A percentile compares a stretch with the other conserved stretches of the same genome.
Evolutionary conservation across 768 basidiomycete genomes (phyloP).

Genomic region (Ramaria rubella): DNA sequence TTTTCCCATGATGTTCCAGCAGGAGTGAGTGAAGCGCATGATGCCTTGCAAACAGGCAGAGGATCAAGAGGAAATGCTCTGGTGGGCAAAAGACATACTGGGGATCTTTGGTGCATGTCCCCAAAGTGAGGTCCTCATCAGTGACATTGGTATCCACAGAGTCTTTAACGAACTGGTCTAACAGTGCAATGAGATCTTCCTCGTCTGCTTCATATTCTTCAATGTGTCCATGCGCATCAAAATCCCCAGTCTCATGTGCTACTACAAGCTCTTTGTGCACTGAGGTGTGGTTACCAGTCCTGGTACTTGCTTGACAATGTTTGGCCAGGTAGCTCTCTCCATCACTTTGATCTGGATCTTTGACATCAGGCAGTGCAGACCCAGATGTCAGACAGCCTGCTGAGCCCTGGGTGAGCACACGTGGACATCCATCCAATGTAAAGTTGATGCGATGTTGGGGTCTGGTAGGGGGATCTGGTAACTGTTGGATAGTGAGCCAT

Average conservation of each 20-base stretch:
- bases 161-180: constrained; percentile 16
- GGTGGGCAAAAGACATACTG: constrained; percentile 25
- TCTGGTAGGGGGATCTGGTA: background rate
- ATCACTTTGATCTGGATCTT: background rate
- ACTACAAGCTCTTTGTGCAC: background rate
- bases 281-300: background rate
- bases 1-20: constrained; percentile 16
- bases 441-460: background rate
- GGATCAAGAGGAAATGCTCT: constrained; percentile 19
- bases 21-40: constrained; percentile 25
- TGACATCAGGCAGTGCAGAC: background rate
- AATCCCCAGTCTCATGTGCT: constrained; percentile 5
- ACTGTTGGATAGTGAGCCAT: background rate
- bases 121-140: background rate
- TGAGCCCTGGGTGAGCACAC: no score
- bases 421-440: background rate
- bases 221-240: background rate
- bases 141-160: background rate
- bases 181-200: constrained; percentile 24
- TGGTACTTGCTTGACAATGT: background rate
- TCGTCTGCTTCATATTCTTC: constrained; percentile 15
- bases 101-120: constrained; percentile 13
- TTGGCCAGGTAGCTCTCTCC: background rate
- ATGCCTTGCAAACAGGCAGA: constrained; percentile 25
- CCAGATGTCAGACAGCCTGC: no score